Evolutionary conservation across 2,329 filamentous ascomycete species (phyloP).

Genomic region (Lasiodiplodia sp.): DNA sequence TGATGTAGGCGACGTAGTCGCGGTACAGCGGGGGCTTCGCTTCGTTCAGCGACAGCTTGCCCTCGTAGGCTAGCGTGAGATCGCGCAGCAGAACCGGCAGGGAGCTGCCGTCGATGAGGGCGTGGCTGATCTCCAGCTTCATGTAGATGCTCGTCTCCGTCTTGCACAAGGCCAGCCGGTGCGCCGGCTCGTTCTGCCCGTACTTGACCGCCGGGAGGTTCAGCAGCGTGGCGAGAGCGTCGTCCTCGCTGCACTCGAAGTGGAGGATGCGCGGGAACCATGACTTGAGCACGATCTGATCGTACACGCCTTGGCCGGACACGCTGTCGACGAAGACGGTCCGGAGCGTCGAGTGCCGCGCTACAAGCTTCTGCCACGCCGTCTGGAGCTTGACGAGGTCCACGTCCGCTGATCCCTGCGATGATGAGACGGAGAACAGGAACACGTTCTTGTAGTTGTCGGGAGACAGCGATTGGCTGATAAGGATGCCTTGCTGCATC

Average conservation of each 20-base stretch:
- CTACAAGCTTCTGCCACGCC: constrained; percentile 46
- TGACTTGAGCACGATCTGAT: constrained; percentile 39
- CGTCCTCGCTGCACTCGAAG: constrained; percentile 28
- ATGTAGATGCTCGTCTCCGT: not conserved
- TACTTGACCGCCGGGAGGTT: constrained; percentile 35
- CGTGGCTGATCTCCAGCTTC: constrained; percentile 60
- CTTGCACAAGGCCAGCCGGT: constrained; percentile 35
- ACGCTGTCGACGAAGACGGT: constrained; percentile 45
- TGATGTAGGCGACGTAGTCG: constrained; percentile 46
- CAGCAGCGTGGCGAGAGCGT: constrained; percentile 29
- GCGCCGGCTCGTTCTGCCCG: constrained; percentile 49
- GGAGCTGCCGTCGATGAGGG: constrained; percentile 60
- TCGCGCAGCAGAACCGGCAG: constrained; percentile 59
- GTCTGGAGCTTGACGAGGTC: constrained; percentile 41
- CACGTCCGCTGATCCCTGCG: constrained; percentile 24
- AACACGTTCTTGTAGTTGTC: constrained; percentile 19
- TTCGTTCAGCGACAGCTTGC: constrained; percentile 42
- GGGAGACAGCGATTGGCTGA: constrained; percentile 10
- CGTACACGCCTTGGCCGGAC: constrained; percentile 40
- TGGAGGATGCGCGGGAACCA: constrained; percentile 23
- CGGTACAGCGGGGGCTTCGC: constrained; percentile 47
- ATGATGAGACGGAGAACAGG: not conserved
- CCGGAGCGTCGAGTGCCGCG: constrained; percentile 42
- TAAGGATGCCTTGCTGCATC: constrained; percentile 26
- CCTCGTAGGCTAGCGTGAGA: constrained; percentile 55